Percentiles rank a stretch among this genome's conserved stretches.
These are phyloP conservation scores for Candida manassasensis DNA, from an alignment of 805 yeast species.

Conservation along the genomic window DNA sequence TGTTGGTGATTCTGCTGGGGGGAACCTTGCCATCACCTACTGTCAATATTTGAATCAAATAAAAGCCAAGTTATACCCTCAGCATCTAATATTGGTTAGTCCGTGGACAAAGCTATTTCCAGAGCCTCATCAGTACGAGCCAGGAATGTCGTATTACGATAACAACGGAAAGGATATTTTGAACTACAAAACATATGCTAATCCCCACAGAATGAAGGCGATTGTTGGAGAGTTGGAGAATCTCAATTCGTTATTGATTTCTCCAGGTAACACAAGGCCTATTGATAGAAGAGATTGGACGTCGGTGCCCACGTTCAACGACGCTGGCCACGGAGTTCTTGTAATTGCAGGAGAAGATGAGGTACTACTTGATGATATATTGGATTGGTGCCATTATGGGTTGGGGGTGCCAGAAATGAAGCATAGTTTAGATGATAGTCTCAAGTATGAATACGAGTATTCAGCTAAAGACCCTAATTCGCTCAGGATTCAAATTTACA, in stretches of 20 bases:
- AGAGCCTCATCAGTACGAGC: constrained; percentile 16
- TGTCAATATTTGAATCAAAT: constrained; percentile 6
- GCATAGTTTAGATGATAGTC: constrained; percentile 13
- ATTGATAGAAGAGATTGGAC: constrained; percentile 1
- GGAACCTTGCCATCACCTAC: constrained; percentile 2
- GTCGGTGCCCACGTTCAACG: neutral
- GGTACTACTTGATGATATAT: constrained; percentile 24
- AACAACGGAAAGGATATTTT: constrained; percentile 16
- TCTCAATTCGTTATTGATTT: constrained; percentile 21
- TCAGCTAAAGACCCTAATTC: constrained; percentile 5
- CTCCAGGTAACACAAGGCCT: constrained; percentile 15
- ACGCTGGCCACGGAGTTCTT: constrained; percentile 12
- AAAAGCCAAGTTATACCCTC: constrained; percentile 24
- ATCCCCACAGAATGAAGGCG: constrained; percentile 5
- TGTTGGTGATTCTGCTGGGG: constrained; percentile 43
- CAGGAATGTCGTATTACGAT: constrained; percentile 29
- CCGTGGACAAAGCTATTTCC: constrained; percentile 36
- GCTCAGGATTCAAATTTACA: constrained; percentile 18
- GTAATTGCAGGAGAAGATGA: constrained; percentile 31
- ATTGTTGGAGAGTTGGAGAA: constrained; percentile 19
- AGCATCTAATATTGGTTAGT: constrained; percentile 22
- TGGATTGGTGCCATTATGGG: constrained; percentile 27
- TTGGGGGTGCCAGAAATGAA: constrained; percentile 20
- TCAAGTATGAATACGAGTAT: constrained; percentile 9
- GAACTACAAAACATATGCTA: constrained; percentile 4